phyloP scores from a whole-genome alignment of 768 basidiomycete genomes.

The Psilocybe cubensis region DNA sequence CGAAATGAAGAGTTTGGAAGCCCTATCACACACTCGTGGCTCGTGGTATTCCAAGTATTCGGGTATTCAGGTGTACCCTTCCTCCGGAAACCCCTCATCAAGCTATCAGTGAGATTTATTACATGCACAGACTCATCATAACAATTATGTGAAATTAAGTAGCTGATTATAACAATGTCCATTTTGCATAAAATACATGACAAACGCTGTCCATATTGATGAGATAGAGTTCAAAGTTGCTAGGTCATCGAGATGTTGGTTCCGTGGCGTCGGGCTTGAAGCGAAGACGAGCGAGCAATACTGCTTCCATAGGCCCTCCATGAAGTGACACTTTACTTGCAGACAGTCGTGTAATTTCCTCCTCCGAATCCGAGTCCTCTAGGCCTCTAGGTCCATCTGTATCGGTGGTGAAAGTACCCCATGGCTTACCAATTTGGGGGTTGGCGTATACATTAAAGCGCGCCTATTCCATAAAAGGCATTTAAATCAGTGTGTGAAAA shows the following conservation, averaged over 20 bases:
- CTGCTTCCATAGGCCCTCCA: conserved; percentile 53
- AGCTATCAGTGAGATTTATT: background rate
- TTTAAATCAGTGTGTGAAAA: background rate
- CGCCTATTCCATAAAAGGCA: conserved; percentile 34
- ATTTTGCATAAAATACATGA: background rate
- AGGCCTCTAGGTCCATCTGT: conserved; percentile 53
- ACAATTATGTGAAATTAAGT: too few relatives aligned
- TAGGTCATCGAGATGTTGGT: conserved; percentile 44
- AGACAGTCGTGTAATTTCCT: conserved; percentile 39
- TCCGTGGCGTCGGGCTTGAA: conserved; percentile 65
- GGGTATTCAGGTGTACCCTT: background rate
- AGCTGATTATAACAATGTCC: background rate
- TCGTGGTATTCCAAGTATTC: too few relatives aligned
- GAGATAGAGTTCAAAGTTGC: background rate
- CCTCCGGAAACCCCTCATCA: background rate
- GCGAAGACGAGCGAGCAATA: conserved; percentile 65
- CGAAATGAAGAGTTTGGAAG: too few relatives aligned
- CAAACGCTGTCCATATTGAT: background rate
- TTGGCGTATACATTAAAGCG: conserved; percentile 74
- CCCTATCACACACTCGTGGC: too few relatives aligned
- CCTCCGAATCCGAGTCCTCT: conserved; percentile 28
- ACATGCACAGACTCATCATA: background rate
- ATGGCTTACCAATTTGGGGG: conserved; percentile 56
- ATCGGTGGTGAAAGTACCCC: conserved; percentile 76
- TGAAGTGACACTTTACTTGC: conserved; percentile 58